Evolutionary conservation across 192 early-diverging fungal genomes (phyloP).

Genomic region (Dispira simplex): DNA sequence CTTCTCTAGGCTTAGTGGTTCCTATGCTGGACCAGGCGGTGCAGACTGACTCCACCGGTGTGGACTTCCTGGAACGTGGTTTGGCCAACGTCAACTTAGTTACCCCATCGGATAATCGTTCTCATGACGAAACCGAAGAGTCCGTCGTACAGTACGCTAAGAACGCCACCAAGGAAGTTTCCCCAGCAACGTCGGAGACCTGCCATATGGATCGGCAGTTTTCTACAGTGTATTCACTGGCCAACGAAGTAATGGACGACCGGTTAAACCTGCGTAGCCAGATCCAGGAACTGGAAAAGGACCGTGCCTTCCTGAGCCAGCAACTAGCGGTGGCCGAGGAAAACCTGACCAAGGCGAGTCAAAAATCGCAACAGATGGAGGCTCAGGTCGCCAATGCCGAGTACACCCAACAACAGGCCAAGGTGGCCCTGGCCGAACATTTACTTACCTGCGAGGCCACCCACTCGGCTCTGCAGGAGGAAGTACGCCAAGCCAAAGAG

Average conservation of each 20-base stretch:
- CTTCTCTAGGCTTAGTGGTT: too few relatives aligned
- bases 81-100: neutral
- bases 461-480: neutral
- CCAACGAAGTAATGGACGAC: slow-evolving; percentile 6
- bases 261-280: neutral
- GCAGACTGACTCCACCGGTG: neutral
- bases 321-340: slow-evolving; percentile 4
- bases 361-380: neutral
- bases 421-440: neutral
- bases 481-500: neutral
- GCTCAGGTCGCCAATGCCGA: too few relatives aligned
- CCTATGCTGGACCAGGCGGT: neutral
- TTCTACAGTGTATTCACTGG: neutral
- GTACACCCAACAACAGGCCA: neutral
- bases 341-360: neutral
- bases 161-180: neutral
- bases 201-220: neutral
- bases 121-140: neutral
- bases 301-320: slow-evolving; percentile 1
- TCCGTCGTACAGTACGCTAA: neutral
- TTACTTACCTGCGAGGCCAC: neutral
- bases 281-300: neutral
- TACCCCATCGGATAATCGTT: neutral
- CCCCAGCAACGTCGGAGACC: neutral
- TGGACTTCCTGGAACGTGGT: neutral